Evolutionary conservation across 192 early-diverging fungal genomes (phyloP).

Genomic region (Coemansia sp.): DNA sequence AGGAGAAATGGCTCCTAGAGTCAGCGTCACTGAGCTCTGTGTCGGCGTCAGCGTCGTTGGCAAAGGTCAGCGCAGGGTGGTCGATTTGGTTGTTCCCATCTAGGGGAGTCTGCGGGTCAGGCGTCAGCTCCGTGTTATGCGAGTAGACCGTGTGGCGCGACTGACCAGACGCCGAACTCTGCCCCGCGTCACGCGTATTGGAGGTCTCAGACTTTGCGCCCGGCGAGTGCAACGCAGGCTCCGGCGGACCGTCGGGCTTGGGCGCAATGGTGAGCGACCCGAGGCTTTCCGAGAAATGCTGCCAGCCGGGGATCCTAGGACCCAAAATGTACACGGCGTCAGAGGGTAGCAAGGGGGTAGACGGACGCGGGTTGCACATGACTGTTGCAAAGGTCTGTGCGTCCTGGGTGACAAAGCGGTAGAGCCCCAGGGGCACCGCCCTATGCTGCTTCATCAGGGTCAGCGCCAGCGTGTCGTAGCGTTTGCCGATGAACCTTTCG

Average conservation of each 20-base stretch:
- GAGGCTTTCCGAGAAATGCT: conserved; percentile 23
- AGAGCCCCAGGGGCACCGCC: conserved; percentile 40
- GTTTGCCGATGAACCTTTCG: conserved; percentile 22
- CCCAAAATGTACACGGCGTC: conserved; percentile 48
- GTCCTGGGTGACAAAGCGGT: conserved; percentile 33
- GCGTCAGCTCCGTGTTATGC: conserved; percentile 24
- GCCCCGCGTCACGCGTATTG: background rate
- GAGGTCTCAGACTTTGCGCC: background rate
- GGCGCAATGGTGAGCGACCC: conserved; percentile 10
- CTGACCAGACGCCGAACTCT: conserved; percentile 15
- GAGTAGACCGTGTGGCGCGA: conserved; percentile 48
- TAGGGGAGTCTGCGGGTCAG: background rate
- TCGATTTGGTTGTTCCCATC: background rate
- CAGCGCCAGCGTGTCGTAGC: conserved; percentile 40
- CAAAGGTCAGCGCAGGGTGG: background rate
- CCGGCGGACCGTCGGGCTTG: background rate
- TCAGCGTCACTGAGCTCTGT: background rate
- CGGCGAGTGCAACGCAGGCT: background rate
- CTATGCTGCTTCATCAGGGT: conserved; percentile 47
- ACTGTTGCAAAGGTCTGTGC: conserved; percentile 40
- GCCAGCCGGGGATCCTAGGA: conserved; percentile 33
- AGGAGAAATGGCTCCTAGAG: too few relatives aligned
- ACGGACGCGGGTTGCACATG: conserved; percentile 45
- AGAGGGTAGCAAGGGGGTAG: conserved; percentile 10
- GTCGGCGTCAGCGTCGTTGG: background rate